These are phyloP conservation scores for Beauveria sp. DNA, from an alignment of 2,329 filamentous ascomycete genomes.

Conservation along the genomic window DNA sequence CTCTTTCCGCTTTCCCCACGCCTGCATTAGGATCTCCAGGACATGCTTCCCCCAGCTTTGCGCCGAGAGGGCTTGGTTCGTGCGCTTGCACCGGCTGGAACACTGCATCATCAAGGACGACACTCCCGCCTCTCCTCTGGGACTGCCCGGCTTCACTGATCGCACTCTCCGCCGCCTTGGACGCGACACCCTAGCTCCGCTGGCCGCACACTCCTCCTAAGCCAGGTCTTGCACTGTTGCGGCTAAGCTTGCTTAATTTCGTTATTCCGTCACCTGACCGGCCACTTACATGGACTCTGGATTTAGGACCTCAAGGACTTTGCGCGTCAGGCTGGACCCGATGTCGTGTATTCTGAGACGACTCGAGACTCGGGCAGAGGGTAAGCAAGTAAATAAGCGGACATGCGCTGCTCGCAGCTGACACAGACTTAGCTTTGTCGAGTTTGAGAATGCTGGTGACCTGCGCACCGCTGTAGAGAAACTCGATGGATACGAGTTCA, in stretches of 20 bases:
- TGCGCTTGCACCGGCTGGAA: not conserved
- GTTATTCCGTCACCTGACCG: conserved; percentile 40
- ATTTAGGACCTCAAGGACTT: conserved; percentile 99
- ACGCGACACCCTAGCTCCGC: conserved; percentile 15
- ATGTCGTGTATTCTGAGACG: conserved; percentile 97
- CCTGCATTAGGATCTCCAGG: conserved; percentile 2
- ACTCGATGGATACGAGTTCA: conserved; percentile 88
- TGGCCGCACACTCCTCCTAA: not conserved
- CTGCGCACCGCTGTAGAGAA: conserved; percentile 89
- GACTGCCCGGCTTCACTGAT: conserved; percentile 2
- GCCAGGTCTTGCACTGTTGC: not conserved
- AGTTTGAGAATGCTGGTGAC: conserved; percentile 90
- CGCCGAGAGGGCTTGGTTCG: not conserved
- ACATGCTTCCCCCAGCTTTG: not conserved
- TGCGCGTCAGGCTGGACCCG: conserved; percentile 89
- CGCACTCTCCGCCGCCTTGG: not conserved
- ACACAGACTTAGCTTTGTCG: conserved; percentile 66
- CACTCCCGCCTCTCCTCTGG: not conserved
- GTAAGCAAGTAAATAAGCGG: conserved; percentile 44
- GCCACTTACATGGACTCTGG: conserved; percentile 75
- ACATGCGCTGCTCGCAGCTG: not conserved
- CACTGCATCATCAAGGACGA: not conserved
- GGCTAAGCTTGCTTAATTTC: conserved; percentile 17
- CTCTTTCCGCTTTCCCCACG: conserved; percentile 16
- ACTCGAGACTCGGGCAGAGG: conserved; percentile 86